These are phyloP conservation scores for Podaxis sp. DNA, from an alignment of 768 basidiomycete species.

Conservation along the genomic window DNA sequence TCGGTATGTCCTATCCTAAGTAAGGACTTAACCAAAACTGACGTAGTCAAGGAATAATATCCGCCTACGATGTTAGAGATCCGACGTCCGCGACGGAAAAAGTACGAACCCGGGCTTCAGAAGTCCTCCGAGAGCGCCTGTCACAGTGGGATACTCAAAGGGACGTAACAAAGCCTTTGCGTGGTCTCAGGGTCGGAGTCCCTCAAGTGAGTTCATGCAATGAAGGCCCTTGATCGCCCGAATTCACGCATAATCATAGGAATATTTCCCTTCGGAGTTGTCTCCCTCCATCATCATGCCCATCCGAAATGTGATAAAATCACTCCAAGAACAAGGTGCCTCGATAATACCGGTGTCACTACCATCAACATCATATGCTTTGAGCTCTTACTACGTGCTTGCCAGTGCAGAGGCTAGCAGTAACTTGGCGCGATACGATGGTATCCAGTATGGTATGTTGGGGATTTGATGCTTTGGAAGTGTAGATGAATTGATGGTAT, in stretches of 20 bases:
- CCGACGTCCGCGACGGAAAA: constrained; percentile 64
- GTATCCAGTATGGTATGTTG: constrained; percentile 72
- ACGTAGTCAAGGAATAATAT: constrained; percentile 39
- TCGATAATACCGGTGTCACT: constrained; percentile 71
- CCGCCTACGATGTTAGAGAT: constrained; percentile 66
- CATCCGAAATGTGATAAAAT: constrained; percentile 44
- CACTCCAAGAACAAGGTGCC: constrained; percentile 55
- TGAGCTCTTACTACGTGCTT: constrained; percentile 96
- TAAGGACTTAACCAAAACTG: background rate
- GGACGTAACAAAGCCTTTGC: constrained; percentile 25
- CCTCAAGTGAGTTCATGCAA: constrained; percentile 54
- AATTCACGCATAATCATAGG: constrained; percentile 33
- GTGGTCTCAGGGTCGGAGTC: constrained; percentile 70
- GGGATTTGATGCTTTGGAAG: background rate
- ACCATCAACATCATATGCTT: constrained; percentile 63
- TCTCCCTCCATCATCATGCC: constrained; percentile 42
- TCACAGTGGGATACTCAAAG: constrained; percentile 1
- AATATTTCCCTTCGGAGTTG: constrained; percentile 80
- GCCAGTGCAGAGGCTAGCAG: constrained; percentile 93
- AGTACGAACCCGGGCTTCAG: constrained; percentile 28
- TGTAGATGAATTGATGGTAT: background rate
- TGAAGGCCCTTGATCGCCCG: background rate
- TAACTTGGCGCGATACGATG: constrained; percentile 88
- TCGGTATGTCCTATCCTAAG: constrained; percentile 47
- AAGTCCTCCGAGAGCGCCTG: constrained; percentile 19